Base-by-base conservation (phyloP, 257 asterid genomes). In the Linderniella brevidens region DNA sequence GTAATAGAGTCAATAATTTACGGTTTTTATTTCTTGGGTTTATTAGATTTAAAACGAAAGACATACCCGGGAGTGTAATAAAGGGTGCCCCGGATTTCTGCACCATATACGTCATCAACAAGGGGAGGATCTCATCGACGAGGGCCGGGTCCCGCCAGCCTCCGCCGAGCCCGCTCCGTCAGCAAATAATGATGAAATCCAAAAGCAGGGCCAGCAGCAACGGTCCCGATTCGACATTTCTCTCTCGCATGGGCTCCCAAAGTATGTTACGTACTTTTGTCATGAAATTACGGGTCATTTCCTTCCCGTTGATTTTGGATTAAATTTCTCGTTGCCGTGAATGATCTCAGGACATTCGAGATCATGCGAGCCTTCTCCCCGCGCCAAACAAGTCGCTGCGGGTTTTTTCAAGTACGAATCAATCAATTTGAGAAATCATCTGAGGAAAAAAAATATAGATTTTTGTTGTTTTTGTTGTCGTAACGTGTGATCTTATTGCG, bases 1-100 rank as follows among this genome's bases (percentile, higher is more conserved):
- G n/a, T n/a, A n/a, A n/a, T n/a, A n/a, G n/a, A n/a, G 15, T 11
- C 43, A 3, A 3, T 13, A 3, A 19, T 9, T 44, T 16, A 44
- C 18, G 3, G 19, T 44, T 16, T 9, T 6, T 45, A 19, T 11
- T 46, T 35, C 10, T 17, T 11, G 1, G 19, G 11, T 11, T 17
- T 9, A 17, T 9, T 72, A 87, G 97, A 68, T 83, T 78, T 39
- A 84, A 76, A 69, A 67, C 64, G 11, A 84, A 70, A 74, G 97
- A 88, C 63, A 71, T 78, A 53, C 86, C 97, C 16, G 82, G 84
- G 53, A 67, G 54, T 49, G 74, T 84, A 57, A 36, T 74, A 35
- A 88, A 80, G 69, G 82, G 76, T 9, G 77, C 67, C 37, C 95
- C 97, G 0, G 95, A 87, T 60, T 87, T 73, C 63, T 88, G 97